These are phyloP conservation scores for Fonsecaea monophora DNA, from an alignment of 2,329 filamentous ascomycete genomes.

Conservation along the genomic window DNA sequence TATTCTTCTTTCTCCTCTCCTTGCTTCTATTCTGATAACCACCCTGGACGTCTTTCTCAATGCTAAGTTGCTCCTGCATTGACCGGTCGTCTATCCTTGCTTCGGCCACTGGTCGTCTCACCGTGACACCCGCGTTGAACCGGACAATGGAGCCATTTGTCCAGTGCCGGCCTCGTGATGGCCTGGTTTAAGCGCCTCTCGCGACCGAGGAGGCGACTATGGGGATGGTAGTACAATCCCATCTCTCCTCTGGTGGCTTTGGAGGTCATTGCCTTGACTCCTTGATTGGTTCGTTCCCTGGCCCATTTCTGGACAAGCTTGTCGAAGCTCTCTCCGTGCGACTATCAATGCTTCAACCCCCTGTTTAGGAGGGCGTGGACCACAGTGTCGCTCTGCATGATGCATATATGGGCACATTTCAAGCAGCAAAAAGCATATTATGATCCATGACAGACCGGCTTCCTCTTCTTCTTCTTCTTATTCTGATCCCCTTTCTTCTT, in stretches of 20 bases:
- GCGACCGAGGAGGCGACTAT: not conserved
- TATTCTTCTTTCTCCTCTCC: not conserved
- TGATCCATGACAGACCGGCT: not conserved
- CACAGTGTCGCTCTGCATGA: conserved; percentile 1
- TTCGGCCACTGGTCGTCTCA: conserved; percentile 21
- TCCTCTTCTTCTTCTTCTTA: conserved; percentile 8
- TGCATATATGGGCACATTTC: not conserved
- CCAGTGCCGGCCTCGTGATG: conserved; percentile 30
- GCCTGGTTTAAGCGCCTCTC: conserved; percentile 31
- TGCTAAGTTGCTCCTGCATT: not conserved
- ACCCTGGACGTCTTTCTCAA: not conserved
- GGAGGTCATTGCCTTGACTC: not conserved
- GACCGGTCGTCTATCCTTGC: not conserved
- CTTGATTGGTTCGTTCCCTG: conserved; percentile 20
- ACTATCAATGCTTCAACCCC: conserved; percentile 26
- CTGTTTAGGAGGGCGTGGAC: not conserved
- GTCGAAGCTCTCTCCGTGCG: conserved; percentile 19
- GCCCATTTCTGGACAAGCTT: conserved; percentile 9
- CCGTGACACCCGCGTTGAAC: conserved; percentile 15
- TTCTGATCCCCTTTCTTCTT: conserved; percentile 2
- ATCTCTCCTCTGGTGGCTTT: conserved; percentile 6
- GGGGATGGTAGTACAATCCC: conserved; percentile 9
- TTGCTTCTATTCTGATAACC: not conserved
- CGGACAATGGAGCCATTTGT: not conserved
- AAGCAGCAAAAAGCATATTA: not conserved